Conservation (phyloP, 2,329 filamentous ascomycete species). For the Alternaria sp. region DNA sequence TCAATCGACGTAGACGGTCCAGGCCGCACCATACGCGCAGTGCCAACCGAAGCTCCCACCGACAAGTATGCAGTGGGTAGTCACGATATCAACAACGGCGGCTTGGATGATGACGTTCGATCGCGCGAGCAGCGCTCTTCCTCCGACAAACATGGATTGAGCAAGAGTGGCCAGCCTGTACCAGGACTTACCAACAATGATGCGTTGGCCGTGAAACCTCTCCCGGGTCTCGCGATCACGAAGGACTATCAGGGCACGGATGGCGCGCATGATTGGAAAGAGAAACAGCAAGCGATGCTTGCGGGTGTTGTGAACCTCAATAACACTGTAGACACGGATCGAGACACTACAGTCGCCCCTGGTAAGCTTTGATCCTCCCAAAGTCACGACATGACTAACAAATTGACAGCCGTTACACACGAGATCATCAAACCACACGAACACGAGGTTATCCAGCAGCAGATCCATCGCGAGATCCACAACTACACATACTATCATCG, state of each 20-base stretch:
- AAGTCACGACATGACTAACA: constrained; percentile 12
- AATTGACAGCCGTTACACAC: constrained; percentile 56
- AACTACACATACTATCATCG: constrained; percentile 60
- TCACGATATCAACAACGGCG: constrained; percentile 8
- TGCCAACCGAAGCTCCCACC: neutral
- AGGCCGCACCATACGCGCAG: neutral
- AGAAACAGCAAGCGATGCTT: constrained; percentile 15
- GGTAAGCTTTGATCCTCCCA: constrained; percentile 29
- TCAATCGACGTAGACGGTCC: neutral
- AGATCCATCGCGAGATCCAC: constrained; percentile 61
- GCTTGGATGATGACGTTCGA: constrained; percentile 15
- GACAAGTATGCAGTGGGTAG: constrained; percentile 5
- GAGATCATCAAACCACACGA: constrained; percentile 54
- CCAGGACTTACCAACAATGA: neutral
- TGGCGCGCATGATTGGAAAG: constrained; percentile 4
- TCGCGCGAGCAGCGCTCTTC: constrained; percentile 2
- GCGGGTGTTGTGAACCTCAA: constrained; percentile 45
- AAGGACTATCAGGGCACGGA: neutral
- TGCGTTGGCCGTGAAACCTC: neutral
- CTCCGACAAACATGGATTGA: constrained; percentile 4
- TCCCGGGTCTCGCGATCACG: neutral
- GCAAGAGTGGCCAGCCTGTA: constrained; percentile 9
- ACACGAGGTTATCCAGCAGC: constrained; percentile 56
- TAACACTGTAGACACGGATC: constrained; percentile 49
- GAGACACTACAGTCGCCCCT: constrained; percentile 48